Base-by-base conservation (phyloP, 371 early-diverging fungal genomes). In the Capillidium rhysosporum region DNA sequence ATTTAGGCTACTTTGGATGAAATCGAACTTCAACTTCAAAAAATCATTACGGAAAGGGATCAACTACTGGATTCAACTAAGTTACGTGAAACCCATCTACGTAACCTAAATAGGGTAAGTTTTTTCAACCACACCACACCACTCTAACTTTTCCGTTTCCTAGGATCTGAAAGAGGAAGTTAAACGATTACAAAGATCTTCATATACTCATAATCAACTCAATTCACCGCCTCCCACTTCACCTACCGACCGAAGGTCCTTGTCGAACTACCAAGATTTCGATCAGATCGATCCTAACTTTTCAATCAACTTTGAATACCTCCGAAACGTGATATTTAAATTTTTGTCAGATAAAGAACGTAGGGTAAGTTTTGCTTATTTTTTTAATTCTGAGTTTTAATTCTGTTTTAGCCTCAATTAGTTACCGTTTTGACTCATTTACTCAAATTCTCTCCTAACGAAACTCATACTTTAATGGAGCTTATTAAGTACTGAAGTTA, bases 131-230 rank as follows among this genome's bases (percentile, higher is more conserved):
- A 16, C 26, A 12, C 26, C n/a, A 18, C 26, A 23, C 7, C 7
- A 8, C 25, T 25, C 25, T 47, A 47, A 7, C 21, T 29, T 16
- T 20, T 8, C 26, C 7, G 16, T 14, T 26, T 14, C 9, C 23
- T 29, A 51, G 51, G 52, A 52, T 52, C 41, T 52, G 12, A 52
- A 52, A 40, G 52, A 52, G 14, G 52, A 52, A 28, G 41, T 52
- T 16, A 39, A 40, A 14, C n/a, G 52, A 24, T 18, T 52, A 40
- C 52, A 52, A 26, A 14, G 52, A 4, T 18, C 41, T 18, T 9
- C 21, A n/a, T 10, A 39, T 20, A 23, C 51, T 7, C 9, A 39
- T 39, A 43, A 43, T 18, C 8, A 18, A 5, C 4, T 51, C 7
- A 12, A 12, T 4, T 31, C 34, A 9, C 38, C 51, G 16, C 28